These are phyloP conservation scores for Sabuloglossum arenarium DNA, from an alignment of 495 filamentous ascomycete genomes.

Conservation along the genomic window DNA sequence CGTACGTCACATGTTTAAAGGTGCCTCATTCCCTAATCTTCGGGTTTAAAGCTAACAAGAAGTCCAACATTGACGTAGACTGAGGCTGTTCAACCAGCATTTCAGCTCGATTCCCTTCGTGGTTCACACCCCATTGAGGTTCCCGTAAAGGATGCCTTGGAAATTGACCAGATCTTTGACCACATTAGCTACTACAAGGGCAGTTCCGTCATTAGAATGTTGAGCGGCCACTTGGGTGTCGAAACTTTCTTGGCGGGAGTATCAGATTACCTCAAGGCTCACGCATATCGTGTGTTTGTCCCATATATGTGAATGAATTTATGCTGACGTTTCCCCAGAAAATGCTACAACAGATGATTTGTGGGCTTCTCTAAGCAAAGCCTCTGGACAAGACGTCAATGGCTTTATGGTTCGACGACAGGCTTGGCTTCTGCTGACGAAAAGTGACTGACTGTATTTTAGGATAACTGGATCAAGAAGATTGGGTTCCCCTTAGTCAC, in stretches of 20 bases:
- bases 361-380: slow-evolving; percentile 76
- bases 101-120: slow-evolving; percentile 69
- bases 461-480: slow-evolving; percentile 76
- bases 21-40: slow-evolving; percentile 17
- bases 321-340: slow-evolving; percentile 16
- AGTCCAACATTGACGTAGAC: slow-evolving; percentile 25
- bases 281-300: slow-evolving; percentile 41
- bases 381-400: slow-evolving; percentile 73
- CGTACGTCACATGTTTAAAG: slow-evolving; percentile 36
- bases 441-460: slow-evolving; percentile 9
- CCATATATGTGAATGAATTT: neutral
- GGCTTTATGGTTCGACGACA: slow-evolving; percentile 46
- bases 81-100: slow-evolving; percentile 79
- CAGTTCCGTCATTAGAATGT: slow-evolving; percentile 85
- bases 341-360: slow-evolving; percentile 89
- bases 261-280: slow-evolving; percentile 64
- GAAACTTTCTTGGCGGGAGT: slow-evolving; percentile 79
- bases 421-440: neutral
- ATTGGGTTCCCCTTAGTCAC: slow-evolving; percentile 87
- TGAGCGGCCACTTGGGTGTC: slow-evolving; percentile 66
- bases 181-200: slow-evolving; percentile 91
- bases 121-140: slow-evolving; percentile 91
- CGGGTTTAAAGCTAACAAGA: slow-evolving; percentile 8
- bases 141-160: slow-evolving; percentile 67
- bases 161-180: slow-evolving; percentile 94